phyloP scores from a whole-genome alignment of 1,139 yeast species.

The Pichia sp. region DNA sequence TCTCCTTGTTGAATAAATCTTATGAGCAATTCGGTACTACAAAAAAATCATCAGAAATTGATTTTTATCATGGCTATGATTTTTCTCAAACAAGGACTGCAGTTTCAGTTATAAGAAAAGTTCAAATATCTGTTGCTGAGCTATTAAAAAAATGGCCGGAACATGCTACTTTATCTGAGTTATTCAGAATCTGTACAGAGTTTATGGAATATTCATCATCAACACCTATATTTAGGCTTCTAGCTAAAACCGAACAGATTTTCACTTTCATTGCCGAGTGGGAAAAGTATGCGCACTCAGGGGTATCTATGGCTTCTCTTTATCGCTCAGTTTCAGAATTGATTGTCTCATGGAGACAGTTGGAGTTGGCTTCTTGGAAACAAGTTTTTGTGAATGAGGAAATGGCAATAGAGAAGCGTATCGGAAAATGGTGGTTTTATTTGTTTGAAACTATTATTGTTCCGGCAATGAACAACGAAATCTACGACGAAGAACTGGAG shows the following conservation, averaged over 20 bases:
- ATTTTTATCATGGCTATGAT: constrained; percentile 56
- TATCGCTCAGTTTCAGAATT: constrained; percentile 58
- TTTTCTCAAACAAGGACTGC: constrained; percentile 60
- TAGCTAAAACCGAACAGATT: constrained; percentile 83
- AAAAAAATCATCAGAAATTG: constrained; percentile 23
- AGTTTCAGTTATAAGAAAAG: constrained; percentile 44
- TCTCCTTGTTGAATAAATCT: constrained; percentile 35
- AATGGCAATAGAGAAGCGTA: constrained; percentile 39
- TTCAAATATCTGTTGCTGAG: constrained; percentile 45
- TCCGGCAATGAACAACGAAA: constrained; percentile 37
- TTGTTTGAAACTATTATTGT: constrained; percentile 71
- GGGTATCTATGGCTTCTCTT: constrained; percentile 57
- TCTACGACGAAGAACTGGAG: constrained; percentile 34
- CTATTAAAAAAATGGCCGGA: constrained; percentile 84
- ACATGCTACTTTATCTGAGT: constrained; percentile 78
- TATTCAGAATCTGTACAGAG: constrained; percentile 64
- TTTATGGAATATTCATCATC: constrained; percentile 56
- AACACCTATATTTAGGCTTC: constrained; percentile 71
- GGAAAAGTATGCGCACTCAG: constrained; percentile 86
- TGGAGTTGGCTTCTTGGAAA: constrained; percentile 86
- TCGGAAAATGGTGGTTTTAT: constrained; percentile 90
- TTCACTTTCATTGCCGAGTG: constrained; percentile 82
- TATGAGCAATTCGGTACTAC: constrained; percentile 19
- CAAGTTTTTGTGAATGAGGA: constrained; percentile 70
- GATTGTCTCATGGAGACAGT: constrained; percentile 85